phyloP scores from a whole-genome alignment of 257 asterid genomes.

The Primulina eburnea region DNA sequence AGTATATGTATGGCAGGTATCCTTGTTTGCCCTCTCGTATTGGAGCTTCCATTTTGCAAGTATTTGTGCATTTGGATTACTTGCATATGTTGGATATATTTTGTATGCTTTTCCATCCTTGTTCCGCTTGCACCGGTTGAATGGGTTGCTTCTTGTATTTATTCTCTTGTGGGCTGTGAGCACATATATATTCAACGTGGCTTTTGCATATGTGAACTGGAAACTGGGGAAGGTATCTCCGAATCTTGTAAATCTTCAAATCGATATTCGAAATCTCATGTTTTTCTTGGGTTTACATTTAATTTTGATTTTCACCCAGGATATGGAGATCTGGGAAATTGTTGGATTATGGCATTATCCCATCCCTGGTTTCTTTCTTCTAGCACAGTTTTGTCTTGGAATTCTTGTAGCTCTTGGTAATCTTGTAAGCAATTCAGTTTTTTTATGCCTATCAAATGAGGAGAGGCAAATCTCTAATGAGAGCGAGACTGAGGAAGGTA shows the following conservation, averaged over 20 bases:
- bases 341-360: constrained; percentile 98
- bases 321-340: constrained; percentile 99
- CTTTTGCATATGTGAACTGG: constrained; percentile 81
- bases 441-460: constrained; percentile 69
- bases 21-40: constrained; percentile 82
- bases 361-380: constrained; percentile 93
- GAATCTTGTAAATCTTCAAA: constrained; percentile 27
- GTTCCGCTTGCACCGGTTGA: constrained; percentile 86
- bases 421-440: constrained; percentile 88
- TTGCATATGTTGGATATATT: constrained; percentile 89
- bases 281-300: constrained; percentile 26
- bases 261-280: constrained; percentile 23
- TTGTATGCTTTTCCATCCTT: constrained; percentile 85
- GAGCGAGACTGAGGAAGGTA: constrained; percentile 76
- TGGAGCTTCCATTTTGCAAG: constrained; percentile 99
- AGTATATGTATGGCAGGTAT: constrained; percentile 66
- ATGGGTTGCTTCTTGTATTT: constrained; percentile 94
- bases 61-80: constrained; percentile 93
- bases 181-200: constrained; percentile 90
- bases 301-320: constrained; percentile 45
- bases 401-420: constrained; percentile 96
- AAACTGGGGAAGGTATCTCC: constrained; percentile 76
- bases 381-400: constrained; percentile 95
- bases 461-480: constrained; percentile 55
- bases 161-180: constrained; percentile 98